These are phyloP conservation scores for Rhodotorula sp. DNA, from an alignment of 1,284 basidiomycete species.

Conservation along the genomic window DNA sequence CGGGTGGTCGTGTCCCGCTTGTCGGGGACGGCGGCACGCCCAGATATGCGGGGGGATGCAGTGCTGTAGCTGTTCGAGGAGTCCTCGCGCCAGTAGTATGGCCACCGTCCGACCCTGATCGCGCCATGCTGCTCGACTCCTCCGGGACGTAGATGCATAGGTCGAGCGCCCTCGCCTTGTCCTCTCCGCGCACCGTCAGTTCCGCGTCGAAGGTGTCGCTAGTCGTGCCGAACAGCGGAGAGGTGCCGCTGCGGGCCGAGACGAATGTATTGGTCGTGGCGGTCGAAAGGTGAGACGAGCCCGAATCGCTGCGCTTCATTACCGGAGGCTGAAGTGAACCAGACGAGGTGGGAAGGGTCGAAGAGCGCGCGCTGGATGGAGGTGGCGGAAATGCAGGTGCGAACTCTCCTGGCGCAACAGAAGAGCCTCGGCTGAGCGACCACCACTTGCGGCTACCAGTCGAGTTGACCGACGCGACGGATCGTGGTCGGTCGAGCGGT, in stretches of 20 bases:
- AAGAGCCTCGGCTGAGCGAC: conserved; percentile 21
- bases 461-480: conserved; percentile 3
- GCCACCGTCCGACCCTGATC: conserved; percentile 3
- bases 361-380: neutral
- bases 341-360: neutral
- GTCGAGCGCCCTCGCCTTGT: conserved; percentile 18
- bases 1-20: neutral
- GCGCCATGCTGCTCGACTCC: neutral
- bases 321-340: conserved; percentile 1
- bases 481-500: neutral
- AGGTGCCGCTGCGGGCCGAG: neutral
- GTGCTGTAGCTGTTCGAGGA: neutral
- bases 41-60: neutral
- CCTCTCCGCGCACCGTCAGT: neutral
- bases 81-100: conserved; percentile 1
- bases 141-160: conserved; percentile 8
- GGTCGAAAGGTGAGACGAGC: neutral
- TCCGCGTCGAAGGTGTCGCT: neutral
- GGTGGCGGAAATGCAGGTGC: neutral
- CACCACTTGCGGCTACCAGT: conserved; percentile 20
- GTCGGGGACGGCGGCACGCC: neutral
- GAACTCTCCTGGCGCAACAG: neutral
- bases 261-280: conserved; percentile 10
- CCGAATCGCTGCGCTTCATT: conserved; percentile 13
- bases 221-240: neutral